Percentiles rank a stretch among this genome's conserved stretches.
These are phyloP conservation scores for Globisporangium recalcitrans DNA, from an alignment of 352 stramenopile species.

Conservation along the genomic window DNA sequence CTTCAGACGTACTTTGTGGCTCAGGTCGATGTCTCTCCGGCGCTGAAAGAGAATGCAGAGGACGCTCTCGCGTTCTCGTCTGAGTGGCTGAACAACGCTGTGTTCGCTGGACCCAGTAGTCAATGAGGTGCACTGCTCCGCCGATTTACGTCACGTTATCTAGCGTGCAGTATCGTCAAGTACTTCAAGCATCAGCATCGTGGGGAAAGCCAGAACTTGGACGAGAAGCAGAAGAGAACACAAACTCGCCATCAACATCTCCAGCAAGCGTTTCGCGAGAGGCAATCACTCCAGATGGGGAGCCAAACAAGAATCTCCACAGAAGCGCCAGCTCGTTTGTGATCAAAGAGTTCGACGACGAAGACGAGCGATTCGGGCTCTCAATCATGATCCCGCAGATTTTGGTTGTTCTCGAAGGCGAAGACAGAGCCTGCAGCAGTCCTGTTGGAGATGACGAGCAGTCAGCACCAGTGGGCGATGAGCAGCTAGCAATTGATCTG, in stretches of 20 bases:
- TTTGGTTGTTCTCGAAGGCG: constrained; percentile 55
- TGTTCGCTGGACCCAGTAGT: constrained; percentile 41
- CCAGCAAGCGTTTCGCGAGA: not conserved
- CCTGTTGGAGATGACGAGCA: not conserved
- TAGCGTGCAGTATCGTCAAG: constrained; percentile 60
- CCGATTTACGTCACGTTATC: constrained; percentile 71
- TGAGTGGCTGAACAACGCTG: constrained; percentile 46
- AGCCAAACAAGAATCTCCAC: not conserved
- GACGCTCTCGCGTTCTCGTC: constrained; percentile 46
- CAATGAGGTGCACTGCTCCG: constrained; percentile 58
- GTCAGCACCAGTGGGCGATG: constrained; percentile 4
- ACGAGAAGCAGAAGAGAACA: not conserved
- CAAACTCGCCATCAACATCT: not conserved
- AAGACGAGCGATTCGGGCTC: constrained; percentile 59
- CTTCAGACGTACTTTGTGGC: constrained; percentile 61
- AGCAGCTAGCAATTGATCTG: constrained; percentile 39
- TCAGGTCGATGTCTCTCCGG: constrained; percentile 39
- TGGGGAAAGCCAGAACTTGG: constrained; percentile 31
- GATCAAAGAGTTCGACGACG: constrained; percentile 36
- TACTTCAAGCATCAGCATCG: constrained; percentile 51
- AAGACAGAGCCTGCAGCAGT: constrained; percentile 11
- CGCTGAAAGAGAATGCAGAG: constrained; percentile 48
- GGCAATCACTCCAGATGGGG: not conserved
- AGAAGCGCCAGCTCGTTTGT: constrained; percentile 16
- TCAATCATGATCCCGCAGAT: constrained; percentile 66